phyloP scores from a whole-genome alignment of 768 basidiomycete genomes.

The Rhodotorula taiwanensis region DNA sequence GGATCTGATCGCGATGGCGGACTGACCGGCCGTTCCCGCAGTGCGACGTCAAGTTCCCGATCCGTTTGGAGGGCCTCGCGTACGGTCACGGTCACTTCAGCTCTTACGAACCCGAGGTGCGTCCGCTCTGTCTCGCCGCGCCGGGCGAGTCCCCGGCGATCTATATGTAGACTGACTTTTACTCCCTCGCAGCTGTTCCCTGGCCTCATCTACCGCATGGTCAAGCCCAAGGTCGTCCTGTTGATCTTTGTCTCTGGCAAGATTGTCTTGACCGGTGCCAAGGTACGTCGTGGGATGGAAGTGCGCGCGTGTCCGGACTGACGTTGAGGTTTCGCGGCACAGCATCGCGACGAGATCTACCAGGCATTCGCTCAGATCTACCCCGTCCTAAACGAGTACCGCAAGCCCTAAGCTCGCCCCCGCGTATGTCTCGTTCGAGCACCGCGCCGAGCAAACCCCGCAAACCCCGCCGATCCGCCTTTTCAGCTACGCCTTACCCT shows the following conservation, averaged over 20 bases:
- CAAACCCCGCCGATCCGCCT: not conserved
- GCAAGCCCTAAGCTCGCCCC: conserved; percentile 46
- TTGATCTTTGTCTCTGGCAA: conserved; percentile 99
- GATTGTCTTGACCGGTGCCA: conserved; percentile 97
- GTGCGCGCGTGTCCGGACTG: not conserved
- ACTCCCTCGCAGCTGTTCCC: conserved; percentile 73
- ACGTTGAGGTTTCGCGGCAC: conserved; percentile 3
- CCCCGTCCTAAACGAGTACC: conserved; percentile 91
- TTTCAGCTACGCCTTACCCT: not conserved
- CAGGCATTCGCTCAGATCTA: conserved; percentile 99
- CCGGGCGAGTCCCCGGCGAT: too few relatives aligned
- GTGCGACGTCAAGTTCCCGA: conserved; percentile 98
- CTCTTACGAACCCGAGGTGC: conserved; percentile 30
- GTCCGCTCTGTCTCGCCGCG: not conserved
- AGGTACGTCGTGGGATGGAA: conserved; percentile 55
- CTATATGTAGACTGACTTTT: conserved; percentile 15
- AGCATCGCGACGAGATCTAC: conserved; percentile 99
- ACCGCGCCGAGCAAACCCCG: not conserved
- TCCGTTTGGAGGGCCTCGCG: conserved; percentile 90
- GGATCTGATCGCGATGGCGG: not conserved
- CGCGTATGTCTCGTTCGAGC: not conserved
- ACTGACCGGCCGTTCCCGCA: not conserved
- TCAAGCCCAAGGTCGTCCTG: conserved; percentile 97
- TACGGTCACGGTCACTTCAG: conserved; percentile 71
- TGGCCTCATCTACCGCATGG: conserved; percentile 98